These are phyloP conservation scores for Alternaria panax DNA, from an alignment of 2,329 filamentous ascomycete species.

Conservation along the genomic window DNA sequence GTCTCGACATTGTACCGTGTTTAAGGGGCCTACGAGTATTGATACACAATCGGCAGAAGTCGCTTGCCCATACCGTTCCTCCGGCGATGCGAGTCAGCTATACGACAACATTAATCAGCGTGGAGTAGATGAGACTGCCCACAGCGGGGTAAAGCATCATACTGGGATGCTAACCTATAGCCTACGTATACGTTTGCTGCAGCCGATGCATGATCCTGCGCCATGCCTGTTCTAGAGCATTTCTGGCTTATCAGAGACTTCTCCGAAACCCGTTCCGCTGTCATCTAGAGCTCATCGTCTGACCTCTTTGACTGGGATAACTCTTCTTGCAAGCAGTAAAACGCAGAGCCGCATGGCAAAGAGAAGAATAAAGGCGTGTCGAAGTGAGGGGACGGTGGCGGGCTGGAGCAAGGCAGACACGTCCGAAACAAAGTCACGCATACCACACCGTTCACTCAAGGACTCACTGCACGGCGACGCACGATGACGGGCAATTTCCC, in stretches of 20 bases:
- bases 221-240: slow-evolving; percentile 24
- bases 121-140: slow-evolving; percentile 19
- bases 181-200: slow-evolving; percentile 30
- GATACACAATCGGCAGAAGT: neutral
- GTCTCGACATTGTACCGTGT: neutral
- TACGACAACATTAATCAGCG: slow-evolving; percentile 14
- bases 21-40: neutral
- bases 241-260: slow-evolving; percentile 43
- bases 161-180: slow-evolving; percentile 27
- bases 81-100: slow-evolving; percentile 3
- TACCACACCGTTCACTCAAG: slow-evolving; percentile 1
- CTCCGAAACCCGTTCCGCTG: slow-evolving; percentile 22
- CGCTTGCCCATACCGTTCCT: neutral
- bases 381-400: slow-evolving; percentile 16
- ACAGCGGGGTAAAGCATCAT: slow-evolving; percentile 40
- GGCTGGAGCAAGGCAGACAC: slow-evolving; percentile 16
- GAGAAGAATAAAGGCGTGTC: slow-evolving; percentile 37
- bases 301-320: slow-evolving; percentile 28
- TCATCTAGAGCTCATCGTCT: slow-evolving; percentile 34
- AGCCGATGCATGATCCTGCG: slow-evolving; percentile 39
- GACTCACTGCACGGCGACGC: neutral
- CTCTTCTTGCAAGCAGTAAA: slow-evolving; percentile 3
- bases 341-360: slow-evolving; percentile 45
- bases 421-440: slow-evolving; percentile 17
- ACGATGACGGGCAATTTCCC: slow-evolving; percentile 25